These are phyloP conservation scores for Fragaria vesca DNA, from an alignment of 306 rosid species.

Conservation along the genomic window DNA sequence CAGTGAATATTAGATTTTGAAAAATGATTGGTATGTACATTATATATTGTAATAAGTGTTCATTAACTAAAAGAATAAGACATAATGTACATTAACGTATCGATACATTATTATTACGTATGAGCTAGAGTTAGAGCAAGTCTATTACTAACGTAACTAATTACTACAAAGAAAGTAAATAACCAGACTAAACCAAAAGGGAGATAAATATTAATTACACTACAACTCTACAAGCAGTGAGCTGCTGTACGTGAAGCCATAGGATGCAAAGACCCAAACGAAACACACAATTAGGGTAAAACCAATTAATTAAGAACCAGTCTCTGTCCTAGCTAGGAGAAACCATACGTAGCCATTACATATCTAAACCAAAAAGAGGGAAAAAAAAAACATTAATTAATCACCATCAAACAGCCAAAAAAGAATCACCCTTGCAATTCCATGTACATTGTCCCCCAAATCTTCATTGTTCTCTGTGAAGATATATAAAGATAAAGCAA, in stretches of 20 bases:
- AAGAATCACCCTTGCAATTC: conserved; percentile 38
- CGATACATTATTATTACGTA: neutral
- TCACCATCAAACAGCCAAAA: conserved; percentile 36
- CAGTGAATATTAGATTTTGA: neutral
- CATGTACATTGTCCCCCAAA: conserved; percentile 46
- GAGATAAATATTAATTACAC: neutral
- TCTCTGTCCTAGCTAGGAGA: conserved; percentile 31
- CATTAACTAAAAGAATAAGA: neutral
- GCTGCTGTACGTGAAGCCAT: neutral
- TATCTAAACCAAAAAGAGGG: conserved; percentile 26
- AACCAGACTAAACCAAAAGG: neutral
- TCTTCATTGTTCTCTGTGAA: conserved; percentile 33
- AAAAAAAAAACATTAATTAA: conserved; percentile 32
- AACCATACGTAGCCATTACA: conserved; percentile 37
- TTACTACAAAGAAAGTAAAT: neutral
- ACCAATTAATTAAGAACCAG: conserved; percentile 7
- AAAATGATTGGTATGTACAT: conserved; percentile 1
- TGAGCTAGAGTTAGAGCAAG: neutral
- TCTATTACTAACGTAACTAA: no score
- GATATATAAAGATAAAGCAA: conserved; percentile 18
- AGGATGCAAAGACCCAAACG: neutral
- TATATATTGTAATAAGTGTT: neutral
- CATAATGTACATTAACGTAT: neutral
- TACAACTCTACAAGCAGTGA: neutral
- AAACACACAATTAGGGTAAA: conserved; percentile 20